phyloP scores from a whole-genome alignment of 2,329 filamentous ascomycete genomes.

The Aspergillus flavus region DNA sequence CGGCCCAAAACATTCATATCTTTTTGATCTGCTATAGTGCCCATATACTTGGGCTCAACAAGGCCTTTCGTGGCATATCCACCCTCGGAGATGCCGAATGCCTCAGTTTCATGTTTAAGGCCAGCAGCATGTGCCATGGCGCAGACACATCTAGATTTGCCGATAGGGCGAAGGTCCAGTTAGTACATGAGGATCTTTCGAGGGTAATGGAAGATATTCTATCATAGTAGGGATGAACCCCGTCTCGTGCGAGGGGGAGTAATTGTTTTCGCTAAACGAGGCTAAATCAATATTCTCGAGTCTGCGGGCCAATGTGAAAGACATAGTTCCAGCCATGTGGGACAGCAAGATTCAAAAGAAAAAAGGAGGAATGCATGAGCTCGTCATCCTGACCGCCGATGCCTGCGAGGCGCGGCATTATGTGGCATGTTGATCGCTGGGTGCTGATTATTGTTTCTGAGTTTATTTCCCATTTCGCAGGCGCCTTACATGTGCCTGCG shows the following conservation, averaged over 20 bases:
- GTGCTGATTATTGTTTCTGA: not conserved
- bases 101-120: not conserved
- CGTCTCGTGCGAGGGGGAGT: not conserved
- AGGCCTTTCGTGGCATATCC: constrained; percentile 28
- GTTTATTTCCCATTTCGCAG: not conserved
- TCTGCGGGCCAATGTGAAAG: not conserved
- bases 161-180: not conserved
- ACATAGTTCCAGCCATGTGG: not conserved
- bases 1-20: constrained; percentile 45
- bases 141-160: not conserved
- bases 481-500: not conserved
- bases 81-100: constrained; percentile 17
- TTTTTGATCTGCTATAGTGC: constrained; percentile 37
- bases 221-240: not conserved
- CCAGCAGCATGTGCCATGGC: constrained; percentile 1
- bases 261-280: not conserved
- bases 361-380: not conserved
- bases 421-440: not conserved
- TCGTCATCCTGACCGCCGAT: not conserved
- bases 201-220: not conserved
- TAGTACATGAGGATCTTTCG: not conserved
- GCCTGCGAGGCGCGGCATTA: not conserved
- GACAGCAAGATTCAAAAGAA: not conserved
- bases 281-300: not conserved
- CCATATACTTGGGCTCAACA: constrained; percentile 41